Evolutionary conservation across 805 yeast genomes (phyloP), one percentile per base, ranked within the genome.

Genomic region (Wickerhamomyces alni): DNA sequence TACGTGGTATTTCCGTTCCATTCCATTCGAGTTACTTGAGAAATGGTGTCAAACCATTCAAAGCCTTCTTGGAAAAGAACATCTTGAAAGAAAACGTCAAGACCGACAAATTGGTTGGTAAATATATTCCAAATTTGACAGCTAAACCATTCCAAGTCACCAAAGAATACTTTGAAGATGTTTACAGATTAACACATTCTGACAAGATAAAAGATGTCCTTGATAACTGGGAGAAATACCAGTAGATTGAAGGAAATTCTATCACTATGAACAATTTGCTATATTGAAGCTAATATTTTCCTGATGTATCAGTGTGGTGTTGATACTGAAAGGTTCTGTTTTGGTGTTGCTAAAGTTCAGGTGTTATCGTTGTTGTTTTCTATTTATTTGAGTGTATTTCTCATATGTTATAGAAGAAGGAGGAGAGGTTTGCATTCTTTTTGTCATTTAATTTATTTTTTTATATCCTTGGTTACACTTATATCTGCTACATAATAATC

Each of bases 21-120:
- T 93, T 93, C 97, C 99, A 93, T 70, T 88, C 97, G 22, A 82
- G 96, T n/a, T 93, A 94, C 72, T 76, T 93, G 71, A 84, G 91
- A 76, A 86, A 93, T 42, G 99, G 99, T 69, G 99, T 93, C 44
- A 91, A 89, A 69, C 99, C 99, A 57, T 93, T 93, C 87, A 89
- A 91, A 75, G 86, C 88, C 70, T 93, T 93, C 82, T 76, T 93
- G 72, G 81, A 82, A 63, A 93, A 88, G 83, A 91, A 93, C 78
- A 84, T 93, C 58, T 83, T 95, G 48, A 87, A 84, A 71, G 85
- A 87, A 55, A 94, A 96, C 36, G 93, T 93, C 50, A 91, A 91
- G 72, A 95, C 96, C 45, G 83, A 93, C 45, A 87, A 87, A 65
- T 76, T 93, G 69, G 80, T 87, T 54, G 89, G 89, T 61, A 93